Percentiles rank a stretch among this genome's conserved stretches.
phyloP scores from a whole-genome alignment of 345 rosid species.

The Arabidopsis arenosa region DNA sequence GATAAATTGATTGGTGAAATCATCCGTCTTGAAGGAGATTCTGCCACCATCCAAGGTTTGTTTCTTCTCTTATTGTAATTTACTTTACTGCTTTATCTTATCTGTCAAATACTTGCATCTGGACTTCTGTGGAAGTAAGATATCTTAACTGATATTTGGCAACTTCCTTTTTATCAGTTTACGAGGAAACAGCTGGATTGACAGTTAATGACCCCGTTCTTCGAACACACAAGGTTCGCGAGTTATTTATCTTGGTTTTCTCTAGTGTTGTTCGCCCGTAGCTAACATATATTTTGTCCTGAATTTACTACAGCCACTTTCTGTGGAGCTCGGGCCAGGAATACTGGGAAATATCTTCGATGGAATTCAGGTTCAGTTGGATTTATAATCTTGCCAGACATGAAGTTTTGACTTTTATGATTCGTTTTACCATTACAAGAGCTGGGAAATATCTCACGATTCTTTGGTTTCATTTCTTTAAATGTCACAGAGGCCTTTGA shows the following conservation, averaged over 20 bases:
- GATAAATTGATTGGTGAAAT: slow-evolving; percentile 97
- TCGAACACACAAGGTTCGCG: slow-evolving; percentile 80
- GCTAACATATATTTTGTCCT: slow-evolving; percentile 35
- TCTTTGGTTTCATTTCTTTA: slow-evolving; percentile 28
- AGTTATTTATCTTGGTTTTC: slow-evolving; percentile 1
- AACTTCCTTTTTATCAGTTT: slow-evolving; percentile 56
- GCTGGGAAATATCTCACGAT: background rate
- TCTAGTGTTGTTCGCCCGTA: background rate
- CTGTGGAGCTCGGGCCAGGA: slow-evolving; percentile 99
- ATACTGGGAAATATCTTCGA: slow-evolving; percentile 97
- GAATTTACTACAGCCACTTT: slow-evolving; percentile 81
- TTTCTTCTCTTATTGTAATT: slow-evolving; percentile 34
- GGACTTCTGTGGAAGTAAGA: slow-evolving; percentile 14
- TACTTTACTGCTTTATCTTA: background rate
- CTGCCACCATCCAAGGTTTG: slow-evolving; percentile 99
- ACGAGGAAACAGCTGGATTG: slow-evolving; percentile 96
- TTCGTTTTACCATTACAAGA: slow-evolving; percentile 15
- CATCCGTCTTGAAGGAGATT: slow-evolving; percentile 97
- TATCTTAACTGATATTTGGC: background rate
- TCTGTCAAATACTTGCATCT: slow-evolving; percentile 2
- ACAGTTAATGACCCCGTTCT: slow-evolving; percentile 95
- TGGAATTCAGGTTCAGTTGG: slow-evolving; percentile 88
- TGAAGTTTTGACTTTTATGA: slow-evolving; percentile 5
- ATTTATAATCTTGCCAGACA: slow-evolving; percentile 25
- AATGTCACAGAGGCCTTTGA: slow-evolving; percentile 84